Evolutionary conservation across 139 green algal species (phyloP), one percentile per base, ranked within the genome.

Genomic region (Volvox africanus): DNA sequence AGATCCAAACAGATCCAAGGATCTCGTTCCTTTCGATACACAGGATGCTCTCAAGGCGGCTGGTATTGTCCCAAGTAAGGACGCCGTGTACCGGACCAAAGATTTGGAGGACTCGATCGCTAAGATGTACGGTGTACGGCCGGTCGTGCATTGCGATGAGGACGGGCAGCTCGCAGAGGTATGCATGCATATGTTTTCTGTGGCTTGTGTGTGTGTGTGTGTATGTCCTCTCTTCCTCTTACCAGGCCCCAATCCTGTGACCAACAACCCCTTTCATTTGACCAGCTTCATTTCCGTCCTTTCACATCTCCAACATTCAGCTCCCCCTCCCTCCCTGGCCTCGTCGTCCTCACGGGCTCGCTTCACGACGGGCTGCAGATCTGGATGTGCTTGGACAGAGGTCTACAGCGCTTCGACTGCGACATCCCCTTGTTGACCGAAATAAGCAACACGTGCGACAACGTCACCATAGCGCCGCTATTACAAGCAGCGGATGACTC

Each of bases 361-460:
- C n/a, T n/a, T n/a, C n/a, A n/a, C n/a, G n/a, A n/a, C n/a, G n/a
- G n/a, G n/a, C n/a, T 79, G 83, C 91, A 96, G 94, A 84, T 96
- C 24, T 96, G 95, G 95, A 95, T 96, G 91, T 97, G 95, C 75
- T 71, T 97, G 6, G 92, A 92, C 90, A 93, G 94, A 82, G 75
- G 95, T 36, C 82, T 97, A 16, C 76, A 80, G 61, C 80, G 91
- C 35, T 85, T 94, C 28, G 82, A 93, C 82, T 96, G 94, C 80
- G 76, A 91, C n/a, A 16, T 30, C 50, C 36, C 26, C 33, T 28
- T 73, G 17, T 13, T 79, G 30, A 30, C 11, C 21, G 2, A 11
- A 6, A 16, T 28, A 1, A 11, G 9, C 61, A 77, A 44, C 65
- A 69, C 28, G 33, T 86, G 82, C 62, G 1, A 55, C 16, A 13